Percentiles rank a stretch among this genome's conserved stretches.
Evolutionary conservation across 352 stramenopile species (phyloP).

Genomic region (Pythium periplocum): DNA sequence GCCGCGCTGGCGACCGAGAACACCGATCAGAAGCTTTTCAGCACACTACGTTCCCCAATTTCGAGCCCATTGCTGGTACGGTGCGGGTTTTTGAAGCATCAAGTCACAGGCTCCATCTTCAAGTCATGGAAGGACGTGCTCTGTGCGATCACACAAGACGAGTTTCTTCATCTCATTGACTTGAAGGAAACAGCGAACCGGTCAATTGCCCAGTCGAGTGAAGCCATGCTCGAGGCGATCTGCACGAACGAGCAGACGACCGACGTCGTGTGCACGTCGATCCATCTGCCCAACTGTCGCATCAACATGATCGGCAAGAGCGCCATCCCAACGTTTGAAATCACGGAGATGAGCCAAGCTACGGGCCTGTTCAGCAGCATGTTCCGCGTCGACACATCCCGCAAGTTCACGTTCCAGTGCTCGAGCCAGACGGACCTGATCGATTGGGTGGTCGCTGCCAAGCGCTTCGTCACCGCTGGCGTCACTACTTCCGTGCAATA

Average conservation of each 20-base stretch:
- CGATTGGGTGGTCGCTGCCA: conserved; percentile 76
- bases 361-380: conserved; percentile 59
- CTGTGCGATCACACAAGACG: conserved; percentile 73
- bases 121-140: conserved; percentile 72
- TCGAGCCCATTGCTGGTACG: conserved; percentile 64
- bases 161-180: conserved; percentile 67
- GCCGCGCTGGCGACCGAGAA: conserved; percentile 54
- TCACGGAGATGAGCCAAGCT: conserved; percentile 50
- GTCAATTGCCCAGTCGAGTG: conserved; percentile 45
- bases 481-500: too few species aligned
- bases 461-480: conserved; percentile 38
- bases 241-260: conserved; percentile 38
- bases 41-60: conserved; percentile 56
- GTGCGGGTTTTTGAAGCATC: conserved; percentile 74
- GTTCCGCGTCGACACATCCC: conserved; percentile 53
- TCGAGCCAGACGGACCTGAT: conserved; percentile 70
- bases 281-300: conserved; percentile 59
- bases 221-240: conserved; percentile 57
- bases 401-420: conserved; percentile 80
- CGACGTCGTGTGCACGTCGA: conserved; percentile 43
- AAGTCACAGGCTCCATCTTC: conserved; percentile 69
- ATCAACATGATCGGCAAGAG: conserved; percentile 76
- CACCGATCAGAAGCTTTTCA: conserved; percentile 56
- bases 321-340: conserved; percentile 57
- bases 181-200: conserved; percentile 59